Evolutionary conservation across 2,329 filamentous ascomycete genomes (phyloP), one percentile per base, ranked within the genome.

Genomic region (Ascochyta koolunga): DNA sequence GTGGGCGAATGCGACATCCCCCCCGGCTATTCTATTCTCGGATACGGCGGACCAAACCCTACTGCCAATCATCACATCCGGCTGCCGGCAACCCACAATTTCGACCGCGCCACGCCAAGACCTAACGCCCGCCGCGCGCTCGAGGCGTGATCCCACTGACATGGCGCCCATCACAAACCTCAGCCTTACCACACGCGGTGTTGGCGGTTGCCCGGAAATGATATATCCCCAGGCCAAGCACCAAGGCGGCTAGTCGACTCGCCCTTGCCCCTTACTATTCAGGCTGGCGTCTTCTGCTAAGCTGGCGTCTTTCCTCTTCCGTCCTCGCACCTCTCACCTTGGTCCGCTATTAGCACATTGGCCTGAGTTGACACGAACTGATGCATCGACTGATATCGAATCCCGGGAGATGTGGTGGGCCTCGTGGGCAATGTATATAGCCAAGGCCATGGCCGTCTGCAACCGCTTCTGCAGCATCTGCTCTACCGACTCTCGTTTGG

Each of bases 401-500:
- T 45, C 39, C 45, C 52, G 51, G 53, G 53, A 56, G 53, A 50
- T 50, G 39, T 44, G 46, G 42, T 21, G 31, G 44, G 24, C 36
- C 42, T 31, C 7, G 32, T 19, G 13, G 25, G 16, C 13, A 27
- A 24, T 25, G 37, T 47, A 50, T 51, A 56, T 56, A 56, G 47
- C 16, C 41, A 54, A 43, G 19, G 27, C 25, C n/a, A 11, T 31
- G 4, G 19, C 6, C 47, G 33, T 46, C 53, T 37, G 47, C 47
- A 56, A 47, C 46, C 47, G 47, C 51, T 46, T 40, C 53, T 39
- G 46, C 19, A 56, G 47, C 53, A 43, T 22, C 47, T 27, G 46
- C 53, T 56, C 53, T 56, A 50, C 42, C n/a, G 53, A 42, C 53
- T 47, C 27, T 56, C 53, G 53, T 43, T 56, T 35, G 29, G 51